Conservation (phyloP, 345 rosid genomes). For the Gossypium sturtianum region DNA sequence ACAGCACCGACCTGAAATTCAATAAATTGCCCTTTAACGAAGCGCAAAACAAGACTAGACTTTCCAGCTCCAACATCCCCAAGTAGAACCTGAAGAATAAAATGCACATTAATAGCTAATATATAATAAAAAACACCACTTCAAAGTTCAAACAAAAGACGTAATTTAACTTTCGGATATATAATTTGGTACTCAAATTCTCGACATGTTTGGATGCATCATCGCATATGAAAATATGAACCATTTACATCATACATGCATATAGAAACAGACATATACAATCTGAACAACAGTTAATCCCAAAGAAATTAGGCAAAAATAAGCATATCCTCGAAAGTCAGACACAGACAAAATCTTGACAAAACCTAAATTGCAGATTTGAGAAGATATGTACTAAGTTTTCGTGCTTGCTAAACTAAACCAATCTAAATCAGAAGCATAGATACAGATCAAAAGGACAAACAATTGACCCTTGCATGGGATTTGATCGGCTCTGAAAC, state of each 20-base stretch:
- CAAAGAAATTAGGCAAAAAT: neutral
- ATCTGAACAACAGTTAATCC: neutral
- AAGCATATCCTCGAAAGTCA: neutral
- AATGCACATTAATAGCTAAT: conserved; percentile 13
- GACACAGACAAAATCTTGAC: neutral
- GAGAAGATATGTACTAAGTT: neutral
- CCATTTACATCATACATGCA: neutral
- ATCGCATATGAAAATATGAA: neutral
- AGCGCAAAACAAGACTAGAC: conserved; percentile 86
- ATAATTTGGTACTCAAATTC: neutral
- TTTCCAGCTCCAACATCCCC: conserved; percentile 98
- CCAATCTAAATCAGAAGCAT: neutral
- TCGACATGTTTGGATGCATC: neutral
- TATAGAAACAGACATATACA: neutral
- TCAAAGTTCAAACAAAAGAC: neutral
- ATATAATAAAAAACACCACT: neutral
- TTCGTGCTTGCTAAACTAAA: neutral
- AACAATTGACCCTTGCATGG: neutral
- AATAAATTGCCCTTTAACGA: conserved; percentile 85
- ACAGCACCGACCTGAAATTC: conserved; percentile 61
- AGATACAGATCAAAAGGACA: neutral
- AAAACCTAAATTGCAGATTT: neutral
- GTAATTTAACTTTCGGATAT: neutral
- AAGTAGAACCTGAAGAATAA: conserved; percentile 67
- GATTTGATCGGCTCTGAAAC: neutral